Percentiles rank a stretch among this genome's conserved stretches.
These are phyloP conservation scores for Aspergillus unguis DNA, from an alignment of 2,329 filamentous ascomycete genomes.

Conservation along the genomic window DNA sequence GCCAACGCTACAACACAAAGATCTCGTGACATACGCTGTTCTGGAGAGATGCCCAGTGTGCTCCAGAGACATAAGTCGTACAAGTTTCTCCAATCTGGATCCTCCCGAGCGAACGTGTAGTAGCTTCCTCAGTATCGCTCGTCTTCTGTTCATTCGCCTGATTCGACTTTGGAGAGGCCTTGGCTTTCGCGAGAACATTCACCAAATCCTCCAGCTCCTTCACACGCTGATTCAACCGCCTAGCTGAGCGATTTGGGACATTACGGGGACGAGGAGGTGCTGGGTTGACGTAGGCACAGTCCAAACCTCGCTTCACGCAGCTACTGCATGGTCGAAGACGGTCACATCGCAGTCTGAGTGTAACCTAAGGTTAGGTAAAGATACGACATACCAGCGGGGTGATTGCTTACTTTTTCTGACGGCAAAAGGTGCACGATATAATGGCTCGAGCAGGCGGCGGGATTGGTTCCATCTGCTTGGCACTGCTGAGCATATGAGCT, in stretches of 20 bases:
- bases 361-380: neutral
- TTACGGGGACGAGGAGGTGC: neutral
- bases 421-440: slow-evolving; percentile 6
- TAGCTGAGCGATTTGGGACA: neutral
- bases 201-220: slow-evolving; percentile 7
- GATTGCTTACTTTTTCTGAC: slow-evolving; percentile 5
- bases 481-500: neutral
- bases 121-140: neutral
- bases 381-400: neutral
- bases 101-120: neutral
- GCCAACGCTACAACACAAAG: neutral
- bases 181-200: neutral
- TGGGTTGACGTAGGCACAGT: neutral
- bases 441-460: neutral
- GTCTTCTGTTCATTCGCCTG: neutral
- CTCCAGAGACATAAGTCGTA: slow-evolving; percentile 3
- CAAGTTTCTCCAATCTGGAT: neutral
- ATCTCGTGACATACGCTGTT: slow-evolving; percentile 1
- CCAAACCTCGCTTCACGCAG: slow-evolving; percentile 2
- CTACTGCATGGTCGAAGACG: slow-evolving; percentile 2
- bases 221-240: slow-evolving; percentile 1
- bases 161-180: neutral
- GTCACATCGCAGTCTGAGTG: slow-evolving; percentile 3
- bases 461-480: neutral
- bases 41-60: slow-evolving; percentile 6